Percentiles rank a stretch among this genome's conserved stretches.
Evolutionary conservation across 352 stramenopile species (phyloP).

Genomic region (Phytophthora litchii): DNA sequence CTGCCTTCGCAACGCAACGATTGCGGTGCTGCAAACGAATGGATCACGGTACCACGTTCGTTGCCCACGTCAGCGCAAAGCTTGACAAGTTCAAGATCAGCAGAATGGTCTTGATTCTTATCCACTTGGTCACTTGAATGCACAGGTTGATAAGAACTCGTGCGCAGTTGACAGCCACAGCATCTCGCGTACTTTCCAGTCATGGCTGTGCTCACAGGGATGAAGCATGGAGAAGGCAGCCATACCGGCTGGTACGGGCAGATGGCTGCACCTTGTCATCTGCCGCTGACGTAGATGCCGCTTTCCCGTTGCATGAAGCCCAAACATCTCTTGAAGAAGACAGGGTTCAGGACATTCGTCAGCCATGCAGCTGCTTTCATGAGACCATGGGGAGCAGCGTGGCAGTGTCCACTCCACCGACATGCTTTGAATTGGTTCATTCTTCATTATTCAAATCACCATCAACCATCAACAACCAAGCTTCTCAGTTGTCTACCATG

Average conservation of each 20-base stretch:
- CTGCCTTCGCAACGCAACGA: too few species aligned
- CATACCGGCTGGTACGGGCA: conserved; percentile 9
- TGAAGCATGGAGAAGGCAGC: conserved; percentile 12
- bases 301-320: conserved; percentile 4
- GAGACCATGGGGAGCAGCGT: conserved; percentile 1
- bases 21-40: too few species aligned
- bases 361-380: conserved; percentile 22
- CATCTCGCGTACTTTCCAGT: neutral
- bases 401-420: neutral
- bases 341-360: conserved; percentile 23
- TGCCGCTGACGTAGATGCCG: conserved; percentile 13
- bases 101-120: conserved; percentile 4
- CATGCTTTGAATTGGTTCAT: too few species aligned
- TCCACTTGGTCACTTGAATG: neutral
- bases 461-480: conserved; percentile 2
- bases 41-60: too few species aligned
- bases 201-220: neutral
- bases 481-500: conserved; percentile 30
- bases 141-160: too few species aligned
- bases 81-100: neutral
- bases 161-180: conserved; percentile 3
- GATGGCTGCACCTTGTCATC: conserved; percentile 16
- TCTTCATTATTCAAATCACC: conserved; percentile 14
- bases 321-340: conserved; percentile 19
- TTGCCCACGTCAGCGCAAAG: neutral